Evolutionary conservation across 2,329 filamentous ascomycete species (phyloP), one percentile per base, ranked within the genome.

Genomic region (Aspergillus aculeatinus): DNA sequence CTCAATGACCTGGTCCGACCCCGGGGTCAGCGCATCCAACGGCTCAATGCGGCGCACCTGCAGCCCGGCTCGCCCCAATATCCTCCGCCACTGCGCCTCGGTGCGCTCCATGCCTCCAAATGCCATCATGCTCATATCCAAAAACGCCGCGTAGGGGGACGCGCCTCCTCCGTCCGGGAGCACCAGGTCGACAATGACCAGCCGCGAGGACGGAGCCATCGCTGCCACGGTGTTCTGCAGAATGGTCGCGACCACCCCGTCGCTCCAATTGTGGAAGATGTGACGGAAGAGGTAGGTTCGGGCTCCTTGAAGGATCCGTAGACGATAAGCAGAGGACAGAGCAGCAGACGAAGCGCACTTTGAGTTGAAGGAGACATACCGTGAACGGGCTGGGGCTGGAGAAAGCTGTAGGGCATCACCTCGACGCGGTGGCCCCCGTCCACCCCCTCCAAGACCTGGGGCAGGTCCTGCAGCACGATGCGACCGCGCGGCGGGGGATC

Each of bases 281-380:
- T 55, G 52, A 10, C 52, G 52, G 23, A 55, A 55, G 52, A 55
- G 42, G 39, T 55, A 55, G 6, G 42, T 55, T n/a, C 23, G 44
- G 44, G 44, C 44, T n/a, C n/a, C 44, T 42, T 42, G 11, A 4
- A 42, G 5, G 1, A 42, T 42, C 12, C 3, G 1, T 42, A 42
- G 1, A 12, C 39, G 4, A 12, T 12, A 5, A 21, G 16, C 7
- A n/a, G 9, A 7, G 42, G 12, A n/a, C 9, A 21, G 21, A 21
- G 21, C 21, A 21, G 21, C 14, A 21, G 14, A 47, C 21, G 14
- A 21, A 47, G n/a, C 10, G 14, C 5, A n/a, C 5, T 16, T 2
- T 12, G 11, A 3, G 5, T 3, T 5, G 5, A 29, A 7, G 7
- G 2, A 29, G 27, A 10, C 7, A 29, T 27, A 47, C 51, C 51